A percentile compares a stretch with the other conserved stretches of the same genome.
Evolutionary conservation across 352 stramenopile species (phyloP).

Genomic region (Globisporangium canariense): DNA sequence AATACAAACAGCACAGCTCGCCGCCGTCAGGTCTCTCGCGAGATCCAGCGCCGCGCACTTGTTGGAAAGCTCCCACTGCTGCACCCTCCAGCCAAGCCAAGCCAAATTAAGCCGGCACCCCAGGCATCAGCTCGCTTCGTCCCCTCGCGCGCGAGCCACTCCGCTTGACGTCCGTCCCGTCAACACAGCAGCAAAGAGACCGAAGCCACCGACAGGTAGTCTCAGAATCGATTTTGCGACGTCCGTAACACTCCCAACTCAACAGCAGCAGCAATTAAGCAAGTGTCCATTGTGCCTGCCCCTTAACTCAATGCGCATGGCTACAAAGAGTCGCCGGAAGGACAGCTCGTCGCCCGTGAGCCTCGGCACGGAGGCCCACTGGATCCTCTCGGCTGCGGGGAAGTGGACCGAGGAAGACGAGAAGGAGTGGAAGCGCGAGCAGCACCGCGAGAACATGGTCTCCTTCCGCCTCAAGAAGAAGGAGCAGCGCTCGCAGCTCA

Average conservation of each 20-base stretch:
- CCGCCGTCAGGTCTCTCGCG: too few relatives aligned
- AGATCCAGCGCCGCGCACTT: neutral
- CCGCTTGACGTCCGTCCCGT: neutral
- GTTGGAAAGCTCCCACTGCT: neutral
- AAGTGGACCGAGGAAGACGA: conserved; percentile 47
- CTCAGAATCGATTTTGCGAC: conserved; percentile 11
- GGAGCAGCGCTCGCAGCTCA: conserved; percentile 37
- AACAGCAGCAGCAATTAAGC: too few relatives aligned
- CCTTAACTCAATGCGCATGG: conserved; percentile 1
- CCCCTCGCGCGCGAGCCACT: neutral
- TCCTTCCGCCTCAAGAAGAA: conserved; percentile 54
- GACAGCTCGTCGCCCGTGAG: conserved; percentile 19
- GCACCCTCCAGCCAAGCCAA: neutral
- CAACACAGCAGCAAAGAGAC: neutral
- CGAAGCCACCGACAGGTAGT: neutral
- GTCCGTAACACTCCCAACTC: neutral
- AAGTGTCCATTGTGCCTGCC: neutral
- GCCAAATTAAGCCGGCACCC: neutral
- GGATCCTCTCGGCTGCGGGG: conserved; percentile 37
- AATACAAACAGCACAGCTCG: neutral
- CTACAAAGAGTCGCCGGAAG: conserved; percentile 13
- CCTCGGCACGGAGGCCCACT: conserved; percentile 36
- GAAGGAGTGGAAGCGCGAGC: conserved; percentile 47
- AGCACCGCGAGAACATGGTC: conserved; percentile 51
- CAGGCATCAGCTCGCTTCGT: neutral